Evolutionary conservation across 2,329 filamentous ascomycete species (phyloP), one percentile per base, ranked within the genome.

Genomic region (Dactylellina parvicollis): DNA sequence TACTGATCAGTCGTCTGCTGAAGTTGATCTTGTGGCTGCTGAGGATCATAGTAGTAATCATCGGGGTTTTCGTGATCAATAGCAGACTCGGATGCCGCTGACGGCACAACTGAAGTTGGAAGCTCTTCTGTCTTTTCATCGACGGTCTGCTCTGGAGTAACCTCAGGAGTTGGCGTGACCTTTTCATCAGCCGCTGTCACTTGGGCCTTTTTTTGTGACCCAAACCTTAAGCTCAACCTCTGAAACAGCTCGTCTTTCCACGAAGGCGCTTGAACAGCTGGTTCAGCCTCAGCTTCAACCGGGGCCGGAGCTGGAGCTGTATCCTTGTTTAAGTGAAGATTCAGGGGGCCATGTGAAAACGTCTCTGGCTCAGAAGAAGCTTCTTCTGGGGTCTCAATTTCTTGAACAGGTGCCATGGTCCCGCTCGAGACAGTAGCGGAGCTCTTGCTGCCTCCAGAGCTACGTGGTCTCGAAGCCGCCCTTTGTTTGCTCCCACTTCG

Each of bases 1-100:
- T 67, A 67, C 7, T 67, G 62, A 8, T 67, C 52, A 8, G 62
- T 44, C 2, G 36, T 49, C 4, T 67, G 55, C 20, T 66, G 52
- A 8, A 56, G 22, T 28, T 67, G 44, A 24, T 66, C 30, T 44
- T 67, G 42, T 8, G 28, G 59, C 47, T 64, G 20, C 24, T 20
- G 3, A n/a, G n/a, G n/a, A n/a, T n/a, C n/a, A n/a, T n/a, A n/a
- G n/a, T 47, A 18, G 12, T 59, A 50, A 18, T 65, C 54, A n/a
- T 56, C 32, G 5, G 50, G 50, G 20, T 72, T 44, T 12, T 59
- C 67, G 8, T 59, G 52, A 20, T 40, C 40, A 4, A 42, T 38
- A 9, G 62, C 65, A 1, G 40, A 38, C 7, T 46, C n/a, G 4
- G 47, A 18, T 9, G 30, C 14, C 7, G 20, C n/a, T 22, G 24